Evolutionary conservation across 1,139 yeast genomes (phyloP).

Genomic region (Taphrina populina): DNA sequence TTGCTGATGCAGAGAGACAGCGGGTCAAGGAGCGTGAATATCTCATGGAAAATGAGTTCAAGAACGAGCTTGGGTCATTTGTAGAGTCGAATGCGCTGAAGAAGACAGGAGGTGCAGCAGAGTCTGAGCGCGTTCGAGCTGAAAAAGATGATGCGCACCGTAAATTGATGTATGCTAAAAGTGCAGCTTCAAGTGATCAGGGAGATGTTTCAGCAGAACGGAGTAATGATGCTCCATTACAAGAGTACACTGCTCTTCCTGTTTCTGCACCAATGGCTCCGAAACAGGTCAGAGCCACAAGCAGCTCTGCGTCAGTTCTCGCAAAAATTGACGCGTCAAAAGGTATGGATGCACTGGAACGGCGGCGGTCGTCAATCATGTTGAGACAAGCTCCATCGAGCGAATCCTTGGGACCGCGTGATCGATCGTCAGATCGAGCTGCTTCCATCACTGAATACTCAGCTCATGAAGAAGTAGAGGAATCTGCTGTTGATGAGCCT

Average conservation of each 20-base stretch:
- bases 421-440: too few relatives aligned
- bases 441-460: too few relatives aligned
- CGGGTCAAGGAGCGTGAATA: conserved; percentile 70
- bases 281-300: neutral
- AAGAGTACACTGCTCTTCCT: too few relatives aligned
- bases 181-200: too few relatives aligned
- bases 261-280: neutral
- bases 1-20: conserved; percentile 77
- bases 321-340: conserved; percentile 11
- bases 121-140: conserved; percentile 67
- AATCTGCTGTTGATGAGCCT: too few relatives aligned
- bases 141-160: conserved; percentile 56
- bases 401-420: too few relatives aligned
- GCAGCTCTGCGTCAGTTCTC: conserved; percentile 7
- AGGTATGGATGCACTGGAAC: conserved; percentile 1
- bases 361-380: neutral
- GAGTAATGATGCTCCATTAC: too few relatives aligned
- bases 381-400: neutral
- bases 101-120: conserved; percentile 85
- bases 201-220: too few relatives aligned
- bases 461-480: too few relatives aligned
- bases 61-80: conserved; percentile 82
- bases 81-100: conserved; percentile 74
- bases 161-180: too few relatives aligned
- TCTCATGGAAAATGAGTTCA: conserved; percentile 61